phyloP scores from a whole-genome alignment of 1,284 basidiomycete genomes.

The Sporisorium sorghi region DNA sequence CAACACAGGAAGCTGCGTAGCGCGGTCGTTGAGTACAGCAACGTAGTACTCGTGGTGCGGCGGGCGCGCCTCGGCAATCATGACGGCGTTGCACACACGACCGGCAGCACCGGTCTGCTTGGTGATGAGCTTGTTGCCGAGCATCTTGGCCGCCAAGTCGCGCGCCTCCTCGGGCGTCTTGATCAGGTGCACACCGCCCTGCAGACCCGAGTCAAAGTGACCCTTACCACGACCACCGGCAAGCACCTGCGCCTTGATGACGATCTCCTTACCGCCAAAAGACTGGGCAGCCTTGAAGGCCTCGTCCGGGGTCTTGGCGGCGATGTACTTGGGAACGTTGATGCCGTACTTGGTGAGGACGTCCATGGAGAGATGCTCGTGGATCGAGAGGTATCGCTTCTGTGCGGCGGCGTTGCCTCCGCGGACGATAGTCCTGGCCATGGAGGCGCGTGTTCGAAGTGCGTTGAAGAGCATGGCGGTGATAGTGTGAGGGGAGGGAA shows the following conservation, averaged over 20 bases:
- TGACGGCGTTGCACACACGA: conserved; percentile 95
- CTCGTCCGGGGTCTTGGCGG: conserved; percentile 89
- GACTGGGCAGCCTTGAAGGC: conserved; percentile 87
- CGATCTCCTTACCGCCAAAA: conserved; percentile 75
- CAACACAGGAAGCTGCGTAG: conserved; percentile 86
- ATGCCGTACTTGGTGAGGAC: conserved; percentile 98
- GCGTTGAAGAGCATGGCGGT: conserved; percentile 52
- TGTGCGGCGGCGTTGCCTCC: conserved; percentile 71
- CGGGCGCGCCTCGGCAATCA: conserved; percentile 95
- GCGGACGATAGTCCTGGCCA: conserved; percentile 55
- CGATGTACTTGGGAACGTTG: conserved; percentile 90
- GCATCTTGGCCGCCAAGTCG: conserved; percentile 90
- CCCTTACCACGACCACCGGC: conserved; percentile 99
- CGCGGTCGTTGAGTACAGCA: conserved; percentile 95
- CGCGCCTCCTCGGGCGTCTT: conserved; percentile 91
- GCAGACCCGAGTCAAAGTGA: conserved; percentile 93
- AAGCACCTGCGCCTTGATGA: conserved; percentile 97
- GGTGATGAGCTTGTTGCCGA: conserved; percentile 94
- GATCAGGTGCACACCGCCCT: conserved; percentile 97
- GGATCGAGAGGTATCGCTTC: conserved; percentile 94
- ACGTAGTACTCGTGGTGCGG: conserved; percentile 98
- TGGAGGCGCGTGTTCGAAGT: conserved; percentile 56
- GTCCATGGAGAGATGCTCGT: conserved; percentile 97
- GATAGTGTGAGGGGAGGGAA: not conserved
- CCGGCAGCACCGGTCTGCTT: conserved; percentile 97